A percentile compares a stretch with the other conserved stretches of the same genome.
phyloP scores from a whole-genome alignment of 1,139 yeast genomes.

The Sugiyamaella japonica region DNA sequence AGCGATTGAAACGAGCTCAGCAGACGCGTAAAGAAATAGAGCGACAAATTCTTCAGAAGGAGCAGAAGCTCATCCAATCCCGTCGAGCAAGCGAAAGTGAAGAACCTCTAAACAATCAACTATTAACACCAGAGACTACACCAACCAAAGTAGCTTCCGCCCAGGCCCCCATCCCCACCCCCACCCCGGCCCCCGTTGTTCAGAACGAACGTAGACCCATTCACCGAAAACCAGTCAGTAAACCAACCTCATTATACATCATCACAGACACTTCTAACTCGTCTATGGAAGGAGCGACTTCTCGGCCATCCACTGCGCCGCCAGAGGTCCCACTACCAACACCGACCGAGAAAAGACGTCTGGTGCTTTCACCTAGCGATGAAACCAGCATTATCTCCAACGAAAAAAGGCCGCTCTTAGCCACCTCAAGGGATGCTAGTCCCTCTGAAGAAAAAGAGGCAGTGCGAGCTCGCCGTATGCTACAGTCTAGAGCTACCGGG shows the following conservation, averaged over 20 bases:
- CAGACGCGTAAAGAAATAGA: slow-evolving; percentile 18
- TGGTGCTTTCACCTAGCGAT: slow-evolving; percentile 13
- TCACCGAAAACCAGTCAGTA: neutral
- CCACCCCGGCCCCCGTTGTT: neutral
- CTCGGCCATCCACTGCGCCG: slow-evolving; percentile 7
- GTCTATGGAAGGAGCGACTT: neutral
- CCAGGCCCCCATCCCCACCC: too few species aligned
- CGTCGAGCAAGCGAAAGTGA: slow-evolving; percentile 10
- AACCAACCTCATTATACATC: neutral
- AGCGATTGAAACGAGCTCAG: slow-evolving; percentile 18
- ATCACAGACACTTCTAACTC: neutral
- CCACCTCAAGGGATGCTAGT: slow-evolving; percentile 13
- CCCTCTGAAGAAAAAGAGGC: slow-evolving; percentile 15
- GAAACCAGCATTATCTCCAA: slow-evolving; percentile 10
- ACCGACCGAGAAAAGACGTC: slow-evolving; percentile 8
- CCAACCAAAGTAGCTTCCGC: too few species aligned
- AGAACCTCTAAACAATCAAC: neutral
- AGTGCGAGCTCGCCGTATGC: slow-evolving; percentile 11
- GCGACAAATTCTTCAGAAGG: slow-evolving; percentile 13
- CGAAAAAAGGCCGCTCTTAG: slow-evolving; percentile 18
- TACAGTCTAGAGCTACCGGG: slow-evolving; percentile 5
- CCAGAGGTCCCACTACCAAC: slow-evolving; percentile 19
- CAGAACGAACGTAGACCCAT: neutral
- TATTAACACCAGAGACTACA: slow-evolving; percentile 5
- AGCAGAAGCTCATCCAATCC: slow-evolving; percentile 12